Evolutionary conservation across 495 filamentous ascomycete species (phyloP).

Genomic region (Immersiella caudata): DNA sequence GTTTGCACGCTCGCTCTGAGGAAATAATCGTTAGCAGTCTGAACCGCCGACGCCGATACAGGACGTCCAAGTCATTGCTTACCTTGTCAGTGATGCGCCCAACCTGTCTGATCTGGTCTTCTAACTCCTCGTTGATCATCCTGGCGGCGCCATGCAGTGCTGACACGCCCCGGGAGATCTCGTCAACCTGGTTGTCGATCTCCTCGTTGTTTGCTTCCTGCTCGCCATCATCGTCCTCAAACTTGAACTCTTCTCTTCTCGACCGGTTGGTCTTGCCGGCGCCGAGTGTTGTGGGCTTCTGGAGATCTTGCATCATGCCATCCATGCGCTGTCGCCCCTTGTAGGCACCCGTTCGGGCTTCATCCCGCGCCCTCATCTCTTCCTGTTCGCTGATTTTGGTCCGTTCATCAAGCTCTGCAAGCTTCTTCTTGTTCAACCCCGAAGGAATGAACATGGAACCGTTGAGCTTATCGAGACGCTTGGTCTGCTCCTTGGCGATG

Average conservation of each 20-base stretch:
- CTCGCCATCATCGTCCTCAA: conserved; percentile 31
- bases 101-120: conserved; percentile 9
- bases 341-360: conserved; percentile 15
- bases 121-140: conserved; percentile 10
- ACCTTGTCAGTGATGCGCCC: conserved; percentile 18
- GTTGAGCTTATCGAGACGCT: conserved; percentile 23
- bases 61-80: neutral
- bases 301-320: conserved; percentile 16
- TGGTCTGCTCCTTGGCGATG: conserved; percentile 17
- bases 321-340: conserved; percentile 10
- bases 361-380: conserved; percentile 15
- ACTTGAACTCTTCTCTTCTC: conserved; percentile 18
- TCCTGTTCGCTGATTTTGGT: conserved; percentile 3
- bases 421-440: conserved; percentile 21
- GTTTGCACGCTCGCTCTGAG: conserved; percentile 15
- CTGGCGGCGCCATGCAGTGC: conserved; percentile 10
- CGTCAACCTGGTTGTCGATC: conserved; percentile 19
- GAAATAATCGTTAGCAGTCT: neutral
- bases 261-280: conserved; percentile 8
- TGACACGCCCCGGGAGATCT: conserved; percentile 2
- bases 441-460: conserved; percentile 22
- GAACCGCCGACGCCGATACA: no score
- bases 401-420: conserved; percentile 4
- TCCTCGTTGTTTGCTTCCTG: conserved; percentile 18
- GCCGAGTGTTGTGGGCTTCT: conserved; percentile 22